Percentiles rank a stretch among this genome's conserved stretches.
Conservation (phyloP, 768 basidiomycete genomes). For the Holtermannia corniformis region DNA sequence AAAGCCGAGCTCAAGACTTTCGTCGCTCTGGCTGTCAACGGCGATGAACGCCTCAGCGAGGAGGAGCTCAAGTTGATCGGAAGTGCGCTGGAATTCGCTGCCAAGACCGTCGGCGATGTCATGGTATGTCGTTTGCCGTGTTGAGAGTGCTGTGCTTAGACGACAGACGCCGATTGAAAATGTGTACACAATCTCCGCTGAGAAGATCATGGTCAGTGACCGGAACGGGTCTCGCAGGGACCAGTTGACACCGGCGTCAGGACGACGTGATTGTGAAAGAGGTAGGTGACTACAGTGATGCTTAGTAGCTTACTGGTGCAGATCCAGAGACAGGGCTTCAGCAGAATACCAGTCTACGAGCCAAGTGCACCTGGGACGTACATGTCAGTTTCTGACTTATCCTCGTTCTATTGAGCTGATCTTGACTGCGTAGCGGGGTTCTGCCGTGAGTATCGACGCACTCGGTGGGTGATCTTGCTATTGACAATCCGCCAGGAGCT, state of each 20-base stretch:
- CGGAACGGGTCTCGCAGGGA: neutral
- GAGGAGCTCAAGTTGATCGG: conserved; percentile 33
- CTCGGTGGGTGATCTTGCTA: no score
- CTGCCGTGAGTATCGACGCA: neutral
- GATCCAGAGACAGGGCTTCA: conserved; percentile 32
- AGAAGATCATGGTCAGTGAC: conserved; percentile 28
- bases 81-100: conserved; percentile 33
- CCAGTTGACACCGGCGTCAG: conserved; percentile 1
- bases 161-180: conserved; percentile 29
- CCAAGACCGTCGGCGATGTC: conserved; percentile 29
- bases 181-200: conserved; percentile 25
- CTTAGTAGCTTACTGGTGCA: conserved; percentile 3
- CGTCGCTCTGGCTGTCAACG: conserved; percentile 25
- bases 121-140: conserved; percentile 26
- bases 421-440: neutral
- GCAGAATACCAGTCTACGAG: conserved; percentile 33
- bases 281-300: conserved; percentile 1
- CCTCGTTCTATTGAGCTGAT: no score
- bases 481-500: neutral
- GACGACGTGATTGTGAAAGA: conserved; percentile 20
- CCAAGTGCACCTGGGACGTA: conserved; percentile 22
- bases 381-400: conserved; percentile 18
- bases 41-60: conserved; percentile 27
- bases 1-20: conserved; percentile 39
- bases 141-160: neutral